These are phyloP conservation scores for Pseudozyma tsukubaensis DNA, from an alignment of 1,284 basidiomycete genomes.

Conservation along the genomic window DNA sequence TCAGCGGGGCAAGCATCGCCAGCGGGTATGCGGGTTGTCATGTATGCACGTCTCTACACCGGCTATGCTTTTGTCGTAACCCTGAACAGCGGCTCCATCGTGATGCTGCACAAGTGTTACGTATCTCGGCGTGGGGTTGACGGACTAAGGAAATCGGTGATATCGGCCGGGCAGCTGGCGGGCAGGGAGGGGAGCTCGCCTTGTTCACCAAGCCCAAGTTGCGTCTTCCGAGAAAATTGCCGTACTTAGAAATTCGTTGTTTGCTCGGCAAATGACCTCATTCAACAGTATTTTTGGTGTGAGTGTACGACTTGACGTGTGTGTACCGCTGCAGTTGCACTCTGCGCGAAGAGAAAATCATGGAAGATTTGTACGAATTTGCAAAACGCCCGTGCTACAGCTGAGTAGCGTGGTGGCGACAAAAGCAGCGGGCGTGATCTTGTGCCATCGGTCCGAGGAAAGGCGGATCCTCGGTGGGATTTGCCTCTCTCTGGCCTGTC, in stretches of 20 bases:
- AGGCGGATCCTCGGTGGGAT: background rate
- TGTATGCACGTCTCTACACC: background rate
- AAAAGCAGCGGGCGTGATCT: background rate
- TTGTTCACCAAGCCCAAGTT: too few relatives aligned
- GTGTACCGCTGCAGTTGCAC: conserved; percentile 4
- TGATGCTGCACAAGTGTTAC: too few relatives aligned
- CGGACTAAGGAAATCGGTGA: background rate
- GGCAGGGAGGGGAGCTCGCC: too few relatives aligned
- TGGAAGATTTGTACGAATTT: conserved; percentile 12
- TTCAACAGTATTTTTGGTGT: background rate
- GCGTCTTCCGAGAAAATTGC: too few relatives aligned
- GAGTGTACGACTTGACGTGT: background rate
- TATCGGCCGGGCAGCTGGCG: too few relatives aligned
- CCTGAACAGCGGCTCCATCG: too few relatives aligned
- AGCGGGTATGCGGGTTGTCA: background rate
- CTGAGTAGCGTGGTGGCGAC: background rate
- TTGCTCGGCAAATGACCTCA: conserved; percentile 28
- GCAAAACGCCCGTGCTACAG: too few relatives aligned
- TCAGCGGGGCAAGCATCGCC: too few relatives aligned
- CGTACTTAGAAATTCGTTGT: conserved; percentile 26
- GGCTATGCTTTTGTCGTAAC: too few relatives aligned
- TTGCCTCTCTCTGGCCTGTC: background rate
- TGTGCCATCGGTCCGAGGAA: too few relatives aligned
- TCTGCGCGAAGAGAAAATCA: conserved; percentile 15
- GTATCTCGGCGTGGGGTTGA: background rate